Evolutionary conservation across 164 flowering plant genomes (phyloP).

Genomic region (Vitis cinerea): DNA sequence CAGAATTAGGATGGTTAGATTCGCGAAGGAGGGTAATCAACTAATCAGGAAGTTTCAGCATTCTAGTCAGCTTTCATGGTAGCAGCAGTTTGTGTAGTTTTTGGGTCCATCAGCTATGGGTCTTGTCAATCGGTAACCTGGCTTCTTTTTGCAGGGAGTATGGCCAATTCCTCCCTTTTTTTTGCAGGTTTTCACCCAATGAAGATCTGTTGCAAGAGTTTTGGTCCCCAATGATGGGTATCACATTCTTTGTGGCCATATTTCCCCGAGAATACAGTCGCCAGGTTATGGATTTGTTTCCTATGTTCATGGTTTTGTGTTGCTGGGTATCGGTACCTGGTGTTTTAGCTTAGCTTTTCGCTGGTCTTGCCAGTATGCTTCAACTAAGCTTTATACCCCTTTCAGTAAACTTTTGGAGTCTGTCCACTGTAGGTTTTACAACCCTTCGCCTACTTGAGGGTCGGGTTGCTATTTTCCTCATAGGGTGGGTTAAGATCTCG

Average conservation of each 20-base stretch:
- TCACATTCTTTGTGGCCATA: slow-evolving; percentile 20
- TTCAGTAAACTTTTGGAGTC: slow-evolving; percentile 9
- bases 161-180: slow-evolving; percentile 29
- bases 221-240: slow-evolving; percentile 24
- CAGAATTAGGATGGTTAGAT: slow-evolving; percentile 1
- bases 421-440: slow-evolving; percentile 17
- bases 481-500: slow-evolving; percentile 8
- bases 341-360: slow-evolving; percentile 25
- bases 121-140: slow-evolving; percentile 35
- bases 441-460: slow-evolving; percentile 16
- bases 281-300: slow-evolving; percentile 25
- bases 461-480: slow-evolving; percentile 19
- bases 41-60: slow-evolving; percentile 1
- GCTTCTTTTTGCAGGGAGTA: slow-evolving; percentile 28
- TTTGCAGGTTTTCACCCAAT: slow-evolving; percentile 47
- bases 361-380: background rate
- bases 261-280: slow-evolving; percentile 32
- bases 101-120: slow-evolving; percentile 43
- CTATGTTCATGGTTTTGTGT: slow-evolving; percentile 15
- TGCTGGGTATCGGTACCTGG: slow-evolving; percentile 17
- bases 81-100: slow-evolving; percentile 28
- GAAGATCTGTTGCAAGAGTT: slow-evolving; percentile 46
- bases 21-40: background rate
- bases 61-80: slow-evolving; percentile 18
- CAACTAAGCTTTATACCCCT: slow-evolving; percentile 16